Evolutionary conservation across 148 eudicot species (phyloP).

Genomic region (Selenicereus undatus): DNA sequence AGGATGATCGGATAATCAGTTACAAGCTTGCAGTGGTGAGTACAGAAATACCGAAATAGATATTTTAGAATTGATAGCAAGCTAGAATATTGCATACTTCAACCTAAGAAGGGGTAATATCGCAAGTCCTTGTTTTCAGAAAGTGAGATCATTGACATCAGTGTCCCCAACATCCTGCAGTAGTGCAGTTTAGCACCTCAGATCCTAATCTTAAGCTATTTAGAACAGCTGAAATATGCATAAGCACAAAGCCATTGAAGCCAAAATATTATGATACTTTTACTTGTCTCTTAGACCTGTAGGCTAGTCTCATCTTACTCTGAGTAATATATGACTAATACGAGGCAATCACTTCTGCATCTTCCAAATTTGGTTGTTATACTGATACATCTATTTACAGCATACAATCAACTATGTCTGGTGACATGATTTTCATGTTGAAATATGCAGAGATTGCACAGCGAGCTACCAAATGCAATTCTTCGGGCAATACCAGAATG

Average conservation of each 20-base stretch:
- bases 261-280: no score
- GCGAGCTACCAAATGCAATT: conserved; percentile 63
- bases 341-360: not conserved
- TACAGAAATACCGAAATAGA: not conserved
- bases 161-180: not conserved
- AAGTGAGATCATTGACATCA: not conserved
- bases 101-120: no score
- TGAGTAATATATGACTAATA: not conserved
- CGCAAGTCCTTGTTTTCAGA: no score
- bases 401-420: not conserved
- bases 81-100: no score
- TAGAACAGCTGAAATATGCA: no score
- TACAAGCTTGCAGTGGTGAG: conserved; percentile 78
- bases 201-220: no score
- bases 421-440: not conserved
- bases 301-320: no score
- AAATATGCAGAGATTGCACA: conserved; percentile 58
- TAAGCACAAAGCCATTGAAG: no score
- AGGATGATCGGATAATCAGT: conserved; percentile 78
- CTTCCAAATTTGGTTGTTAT: not conserved
- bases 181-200: no score
- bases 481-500: conserved; percentile 75
- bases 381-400: not conserved
- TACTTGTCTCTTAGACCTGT: no score
- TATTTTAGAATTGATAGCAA: not conserved